Evolutionary conservation across 495 filamentous ascomycete genomes (phyloP), one percentile per base, ranked within the genome.

Genomic region (Choiromyces venosus): DNA sequence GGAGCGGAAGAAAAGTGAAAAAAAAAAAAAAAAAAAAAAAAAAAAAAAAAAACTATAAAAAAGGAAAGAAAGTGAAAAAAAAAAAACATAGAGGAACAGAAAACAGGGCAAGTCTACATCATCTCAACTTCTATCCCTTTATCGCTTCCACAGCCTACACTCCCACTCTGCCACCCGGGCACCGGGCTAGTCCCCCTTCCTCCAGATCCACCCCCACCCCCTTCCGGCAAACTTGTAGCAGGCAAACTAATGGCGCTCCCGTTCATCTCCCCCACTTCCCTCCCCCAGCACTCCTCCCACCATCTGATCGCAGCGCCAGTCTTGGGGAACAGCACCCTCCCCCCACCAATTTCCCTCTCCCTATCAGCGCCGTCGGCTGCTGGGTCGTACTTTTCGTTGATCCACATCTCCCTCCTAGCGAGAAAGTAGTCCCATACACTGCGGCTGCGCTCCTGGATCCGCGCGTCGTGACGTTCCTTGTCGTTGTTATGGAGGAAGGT

Each of bases 371-470:
- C 93, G 73, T 98, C 92, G 44, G 96, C 86, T 0, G 85, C 86
- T 1, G 89, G 82, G 71, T 94, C 91, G 79, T 96, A 99, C 14
- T 91, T 85, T 0, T 86, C 85, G 79, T 97, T 98, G 16, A 88
- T 84, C 81, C 97, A 99, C 80, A 95, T 90, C 29, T 87, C 85
- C 39, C 87, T 87, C 3, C 93, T 86, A 18, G 90, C 87, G 29
- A 97, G 84, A 84, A 99, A 98, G 82, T 98, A 97, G 72, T 92
- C 89, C 95, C 96, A 99, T 3, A 97, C 96, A 72, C 91, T 94
- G 33, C 91, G 84, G n/a, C 93, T 96, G 33, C 88, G 87, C 73
- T 91, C 88, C 38, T 86, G 85, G 0, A 93, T 90, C 2, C 85
- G 85, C 8, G 88, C 86, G n/a, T 97, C 92, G 25, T 88, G 83